A percentile compares a stretch with the other conserved stretches of the same genome.
Evolutionary conservation across 345 rosid species (phyloP).

Genomic region (Arabidopsis suecica): DNA sequence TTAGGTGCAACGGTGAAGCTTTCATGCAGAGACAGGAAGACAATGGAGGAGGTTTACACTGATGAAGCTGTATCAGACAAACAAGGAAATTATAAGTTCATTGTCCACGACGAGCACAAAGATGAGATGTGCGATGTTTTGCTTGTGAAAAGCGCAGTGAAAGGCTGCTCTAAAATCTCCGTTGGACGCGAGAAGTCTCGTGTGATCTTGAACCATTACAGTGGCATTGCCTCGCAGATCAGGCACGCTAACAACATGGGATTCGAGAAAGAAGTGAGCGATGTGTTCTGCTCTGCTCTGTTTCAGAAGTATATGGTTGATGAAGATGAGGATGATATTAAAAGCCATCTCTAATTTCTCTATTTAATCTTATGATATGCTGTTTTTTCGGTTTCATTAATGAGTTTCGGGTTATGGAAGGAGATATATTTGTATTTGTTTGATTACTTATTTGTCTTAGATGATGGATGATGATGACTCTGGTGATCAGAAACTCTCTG

Average conservation of each 20-base stretch:
- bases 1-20: conserved; percentile 73
- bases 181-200: conserved; percentile 82
- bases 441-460: conserved; percentile 23
- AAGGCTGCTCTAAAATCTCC: conserved; percentile 50
- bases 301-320: conserved; percentile 68
- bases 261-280: conserved; percentile 52
- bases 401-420: background rate
- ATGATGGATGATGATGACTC: conserved; percentile 24
- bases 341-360: background rate
- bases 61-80: conserved; percentile 59
- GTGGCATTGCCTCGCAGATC: conserved; percentile 61
- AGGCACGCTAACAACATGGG: conserved; percentile 79
- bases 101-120: conserved; percentile 67
- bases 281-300: conserved; percentile 66
- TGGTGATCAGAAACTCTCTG: conserved; percentile 9
- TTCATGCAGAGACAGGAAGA: conserved; percentile 64
- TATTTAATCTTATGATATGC: background rate
- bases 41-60: conserved; percentile 52
- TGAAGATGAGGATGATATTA: conserved; percentile 47
- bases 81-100: conserved; percentile 59
- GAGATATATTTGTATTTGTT: conserved; percentile 17
- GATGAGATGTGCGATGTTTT: conserved; percentile 72
- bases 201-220: conserved; percentile 70
- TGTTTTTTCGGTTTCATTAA: background rate
- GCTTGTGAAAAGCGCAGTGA: conserved; percentile 65